Evolutionary conservation across 208 protist species (phyloP).

Genomic region (Tritrichomonas musculus): DNA sequence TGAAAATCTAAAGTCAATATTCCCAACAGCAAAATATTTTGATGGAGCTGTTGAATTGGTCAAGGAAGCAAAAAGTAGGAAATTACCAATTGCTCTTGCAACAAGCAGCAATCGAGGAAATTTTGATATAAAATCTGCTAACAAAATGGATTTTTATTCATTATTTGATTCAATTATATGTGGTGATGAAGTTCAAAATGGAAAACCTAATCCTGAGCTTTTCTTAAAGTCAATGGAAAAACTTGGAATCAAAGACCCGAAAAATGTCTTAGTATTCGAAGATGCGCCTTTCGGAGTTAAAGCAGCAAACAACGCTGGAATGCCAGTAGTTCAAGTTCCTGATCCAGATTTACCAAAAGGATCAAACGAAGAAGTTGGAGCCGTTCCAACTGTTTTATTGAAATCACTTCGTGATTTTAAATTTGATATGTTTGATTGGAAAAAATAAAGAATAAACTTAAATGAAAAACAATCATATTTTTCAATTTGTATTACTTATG

Average conservation of each 20-base stretch:
- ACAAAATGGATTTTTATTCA: not conserved
- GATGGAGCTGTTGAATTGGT: not conserved
- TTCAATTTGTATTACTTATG: not conserved
- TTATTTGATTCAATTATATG: not conserved
- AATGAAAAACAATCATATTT: not conserved
- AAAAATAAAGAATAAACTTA: not conserved
- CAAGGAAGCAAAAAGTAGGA: not conserved
- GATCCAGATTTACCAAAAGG: not conserved
- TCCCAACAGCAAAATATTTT: not conserved
- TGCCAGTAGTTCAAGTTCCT: not conserved
- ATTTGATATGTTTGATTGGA: slow-evolving; percentile 2
- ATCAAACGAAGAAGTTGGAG: not conserved
- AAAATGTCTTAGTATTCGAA: not conserved
- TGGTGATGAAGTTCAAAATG: not conserved
- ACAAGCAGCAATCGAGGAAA: not conserved
- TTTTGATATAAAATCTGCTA: not conserved
- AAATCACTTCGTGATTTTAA: not conserved
- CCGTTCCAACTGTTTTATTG: not conserved
- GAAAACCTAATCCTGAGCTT: slow-evolving; percentile 13
- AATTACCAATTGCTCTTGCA: not conserved
- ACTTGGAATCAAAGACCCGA: not conserved
- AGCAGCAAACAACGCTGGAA: slow-evolving; percentile 3
- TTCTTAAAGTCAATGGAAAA: not conserved
- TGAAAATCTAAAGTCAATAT: not conserved
- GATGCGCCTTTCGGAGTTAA: not conserved